Evolutionary conservation across 331 rosid species (phyloP).

Genomic region (Prunus yedoensis): DNA sequence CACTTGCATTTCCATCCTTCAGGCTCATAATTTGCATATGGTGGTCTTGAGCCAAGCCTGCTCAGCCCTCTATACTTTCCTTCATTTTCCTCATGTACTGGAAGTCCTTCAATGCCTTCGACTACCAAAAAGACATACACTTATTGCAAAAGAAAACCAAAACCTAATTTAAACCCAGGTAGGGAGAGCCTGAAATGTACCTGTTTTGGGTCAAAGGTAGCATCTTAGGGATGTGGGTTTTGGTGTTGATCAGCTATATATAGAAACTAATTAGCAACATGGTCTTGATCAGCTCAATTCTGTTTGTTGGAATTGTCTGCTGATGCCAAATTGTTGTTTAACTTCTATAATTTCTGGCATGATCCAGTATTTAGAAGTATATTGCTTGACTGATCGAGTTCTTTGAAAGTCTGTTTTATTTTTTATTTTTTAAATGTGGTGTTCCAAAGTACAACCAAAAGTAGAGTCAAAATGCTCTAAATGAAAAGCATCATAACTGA

Average conservation of each 20-base stretch:
- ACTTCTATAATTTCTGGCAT: neutral
- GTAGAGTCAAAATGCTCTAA: neutral
- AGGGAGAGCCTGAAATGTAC: neutral
- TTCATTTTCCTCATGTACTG: neutral
- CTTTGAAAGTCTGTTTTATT: neutral
- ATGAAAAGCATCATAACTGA: too few relatives aligned
- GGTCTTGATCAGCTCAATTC: too few relatives aligned
- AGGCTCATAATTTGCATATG: conserved; percentile 40
- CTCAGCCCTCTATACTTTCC: neutral
- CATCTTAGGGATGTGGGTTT: neutral
- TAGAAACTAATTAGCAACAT: too few relatives aligned
- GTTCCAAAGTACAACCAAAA: neutral
- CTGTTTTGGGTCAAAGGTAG: conserved; percentile 18
- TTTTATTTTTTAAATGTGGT: too few relatives aligned
- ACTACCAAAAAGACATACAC: conserved; percentile 19
- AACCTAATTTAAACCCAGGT: neutral
- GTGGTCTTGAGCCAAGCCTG: conserved; percentile 44
- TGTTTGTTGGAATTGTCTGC: neutral
- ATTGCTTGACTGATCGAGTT: neutral
- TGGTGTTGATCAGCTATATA: conserved; percentile 7
- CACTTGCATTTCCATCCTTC: conserved; percentile 51
- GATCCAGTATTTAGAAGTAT: neutral
- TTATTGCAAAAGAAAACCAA: neutral
- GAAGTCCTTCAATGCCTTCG: neutral
- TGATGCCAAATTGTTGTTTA: neutral